These are phyloP conservation scores for Rubroshorea leprosula DNA, from an alignment of 345 rosid species.

Conservation along the genomic window DNA sequence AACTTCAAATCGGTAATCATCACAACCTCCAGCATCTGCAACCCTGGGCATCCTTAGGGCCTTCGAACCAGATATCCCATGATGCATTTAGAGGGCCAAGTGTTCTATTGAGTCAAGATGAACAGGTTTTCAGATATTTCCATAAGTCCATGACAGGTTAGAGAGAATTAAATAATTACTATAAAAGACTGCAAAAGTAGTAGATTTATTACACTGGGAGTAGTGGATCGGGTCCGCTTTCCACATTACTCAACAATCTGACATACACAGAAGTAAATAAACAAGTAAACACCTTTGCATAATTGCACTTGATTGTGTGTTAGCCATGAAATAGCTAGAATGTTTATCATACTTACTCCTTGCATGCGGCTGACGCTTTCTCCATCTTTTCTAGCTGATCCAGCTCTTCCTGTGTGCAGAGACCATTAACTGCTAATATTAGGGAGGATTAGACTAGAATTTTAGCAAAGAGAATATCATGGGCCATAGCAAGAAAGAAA, in stretches of 20 bases:
- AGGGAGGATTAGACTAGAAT: too few species aligned
- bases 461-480: neutral
- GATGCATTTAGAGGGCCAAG: conserved; percentile 48
- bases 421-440: neutral
- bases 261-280: conserved; percentile 9
- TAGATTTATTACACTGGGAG: conserved; percentile 51
- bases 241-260: conserved; percentile 59
- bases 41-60: conserved; percentile 52
- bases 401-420: conserved; percentile 58
- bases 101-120: conserved; percentile 45
- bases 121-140: neutral
- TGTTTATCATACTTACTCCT: conserved; percentile 43
- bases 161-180: neutral
- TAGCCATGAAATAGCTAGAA: neutral
- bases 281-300: conserved; percentile 3
- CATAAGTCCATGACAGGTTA: neutral
- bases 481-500: too few species aligned
- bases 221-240: conserved; percentile 61
- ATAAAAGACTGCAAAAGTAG: neutral
- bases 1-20: conserved; percentile 16
- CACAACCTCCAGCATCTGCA: conserved; percentile 76
- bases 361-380: conserved; percentile 63
- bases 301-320: neutral
- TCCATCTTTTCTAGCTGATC: conserved; percentile 71
- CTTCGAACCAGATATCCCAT: conserved; percentile 97